A percentile compares a stretch with the other conserved stretches of the same genome.
Evolutionary conservation across 345 rosid genomes (phyloP).

Genomic region (Euphorbia peplus): DNA sequence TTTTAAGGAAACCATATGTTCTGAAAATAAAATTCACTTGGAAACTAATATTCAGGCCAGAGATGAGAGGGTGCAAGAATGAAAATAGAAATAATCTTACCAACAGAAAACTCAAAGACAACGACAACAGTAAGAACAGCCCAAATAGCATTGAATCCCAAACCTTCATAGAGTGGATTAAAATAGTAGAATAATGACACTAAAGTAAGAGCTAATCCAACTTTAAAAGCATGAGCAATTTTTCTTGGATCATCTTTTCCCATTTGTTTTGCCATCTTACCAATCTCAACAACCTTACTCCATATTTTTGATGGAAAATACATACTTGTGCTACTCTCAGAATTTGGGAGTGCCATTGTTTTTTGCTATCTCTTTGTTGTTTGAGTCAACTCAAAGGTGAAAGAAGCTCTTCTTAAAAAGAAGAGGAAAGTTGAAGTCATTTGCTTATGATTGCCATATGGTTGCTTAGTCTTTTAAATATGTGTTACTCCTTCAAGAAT

Average conservation of each 20-base stretch:
- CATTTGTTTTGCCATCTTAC: slow-evolving; percentile 31
- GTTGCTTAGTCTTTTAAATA: not conserved
- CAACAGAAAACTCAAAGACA: slow-evolving; percentile 74
- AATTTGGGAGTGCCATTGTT: slow-evolving; percentile 21
- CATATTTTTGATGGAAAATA: slow-evolving; percentile 15
- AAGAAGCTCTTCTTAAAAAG: too few relatives aligned
- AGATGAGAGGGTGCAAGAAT: too few relatives aligned
- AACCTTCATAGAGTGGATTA: slow-evolving; percentile 56
- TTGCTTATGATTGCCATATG: not conserved
- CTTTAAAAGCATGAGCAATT: slow-evolving; percentile 65
- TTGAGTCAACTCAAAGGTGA: too few relatives aligned
- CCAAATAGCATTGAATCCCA: slow-evolving; percentile 76
- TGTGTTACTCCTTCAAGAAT: not conserved
- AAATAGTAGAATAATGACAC: slow-evolving; percentile 61
- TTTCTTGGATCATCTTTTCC: slow-evolving; percentile 70
- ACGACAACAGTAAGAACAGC: slow-evolving; percentile 83
- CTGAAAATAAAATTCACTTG: too few relatives aligned
- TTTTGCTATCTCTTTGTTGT: too few relatives aligned
- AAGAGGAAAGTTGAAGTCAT: not conserved
- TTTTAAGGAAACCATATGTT: too few relatives aligned
- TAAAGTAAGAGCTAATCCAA: slow-evolving; percentile 56
- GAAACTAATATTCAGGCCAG: too few relatives aligned
- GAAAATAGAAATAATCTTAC: slow-evolving; percentile 28
- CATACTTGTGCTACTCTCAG: not conserved
- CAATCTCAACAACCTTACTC: slow-evolving; percentile 18